Percentiles rank a stretch among this genome's conserved stretches.
These are phyloP conservation scores for Penicillium sp. DNA, from an alignment of 2,329 filamentous ascomycete genomes.

Conservation along the genomic window DNA sequence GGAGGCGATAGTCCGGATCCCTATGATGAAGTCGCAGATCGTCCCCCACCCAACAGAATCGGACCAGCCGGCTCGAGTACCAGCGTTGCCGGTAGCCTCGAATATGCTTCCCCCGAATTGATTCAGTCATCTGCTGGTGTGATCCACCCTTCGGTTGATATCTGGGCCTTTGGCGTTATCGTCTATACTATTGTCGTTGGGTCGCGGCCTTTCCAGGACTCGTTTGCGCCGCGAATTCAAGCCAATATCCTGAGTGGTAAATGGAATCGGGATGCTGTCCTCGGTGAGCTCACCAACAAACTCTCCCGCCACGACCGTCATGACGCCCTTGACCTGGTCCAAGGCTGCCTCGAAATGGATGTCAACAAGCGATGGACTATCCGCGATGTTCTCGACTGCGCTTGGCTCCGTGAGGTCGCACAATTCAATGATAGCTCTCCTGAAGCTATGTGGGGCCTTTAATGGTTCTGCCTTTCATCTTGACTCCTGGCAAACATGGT, in stretches of 20 bases:
- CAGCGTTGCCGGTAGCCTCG: conserved; percentile 61
- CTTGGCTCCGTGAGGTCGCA: conserved; percentile 53
- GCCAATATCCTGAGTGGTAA: conserved; percentile 60
- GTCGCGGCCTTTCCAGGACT: conserved; percentile 62
- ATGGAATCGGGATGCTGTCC: conserved; percentile 56
- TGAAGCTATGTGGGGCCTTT: conserved; percentile 40
- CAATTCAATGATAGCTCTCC: conserved; percentile 34
- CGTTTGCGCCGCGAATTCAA: conserved; percentile 59
- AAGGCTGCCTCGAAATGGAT: conserved; percentile 61
- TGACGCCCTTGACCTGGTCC: conserved; percentile 57
- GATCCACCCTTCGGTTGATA: conserved; percentile 57
- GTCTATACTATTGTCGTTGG: conserved; percentile 62
- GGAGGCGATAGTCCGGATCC: conserved; percentile 53
- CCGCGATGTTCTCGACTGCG: conserved; percentile 54
- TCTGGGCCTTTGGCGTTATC: conserved; percentile 68
- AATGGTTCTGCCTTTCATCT: conserved; percentile 14
- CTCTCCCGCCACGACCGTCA: conserved; percentile 44
- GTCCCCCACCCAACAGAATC: conserved; percentile 52
- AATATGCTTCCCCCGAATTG: conserved; percentile 53
- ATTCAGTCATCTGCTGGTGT: conserved; percentile 41
- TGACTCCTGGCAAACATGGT: not conserved
- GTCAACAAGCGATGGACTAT: conserved; percentile 58
- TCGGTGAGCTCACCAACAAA: conserved; percentile 42
- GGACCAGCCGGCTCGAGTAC: conserved; percentile 58
- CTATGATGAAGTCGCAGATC: conserved; percentile 46